phyloP scores from a whole-genome alignment of 2,329 filamentous ascomycete species.

The Ceratocystiopsis brevicomis region DNA sequence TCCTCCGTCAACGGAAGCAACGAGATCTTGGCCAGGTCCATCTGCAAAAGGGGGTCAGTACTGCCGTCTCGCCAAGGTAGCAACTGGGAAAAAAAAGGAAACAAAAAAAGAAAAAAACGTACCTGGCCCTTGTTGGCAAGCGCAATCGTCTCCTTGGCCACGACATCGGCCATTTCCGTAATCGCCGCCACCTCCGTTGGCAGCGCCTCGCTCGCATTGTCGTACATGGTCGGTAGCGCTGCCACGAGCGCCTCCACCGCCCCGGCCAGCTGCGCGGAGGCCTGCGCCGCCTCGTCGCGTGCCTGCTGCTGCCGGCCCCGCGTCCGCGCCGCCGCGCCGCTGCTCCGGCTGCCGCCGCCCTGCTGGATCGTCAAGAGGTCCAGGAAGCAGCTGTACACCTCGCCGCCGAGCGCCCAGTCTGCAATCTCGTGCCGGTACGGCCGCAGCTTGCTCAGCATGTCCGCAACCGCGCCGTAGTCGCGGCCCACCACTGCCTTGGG shows the following conservation, averaged over 20 bases:
- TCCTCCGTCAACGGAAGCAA: slow-evolving; percentile 53
- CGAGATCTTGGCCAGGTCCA: slow-evolving; percentile 30
- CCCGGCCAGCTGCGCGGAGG: slow-evolving; percentile 16
- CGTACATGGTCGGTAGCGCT: slow-evolving; percentile 36
- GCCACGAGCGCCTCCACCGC: slow-evolving; percentile 38
- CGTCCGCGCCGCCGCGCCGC: slow-evolving; percentile 3
- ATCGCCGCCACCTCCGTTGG: slow-evolving; percentile 50
- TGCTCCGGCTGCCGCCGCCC: slow-evolving; percentile 13
- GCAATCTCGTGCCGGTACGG: slow-evolving; percentile 40
- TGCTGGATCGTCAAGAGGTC: slow-evolving; percentile 25
- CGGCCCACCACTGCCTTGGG: slow-evolving; percentile 66
- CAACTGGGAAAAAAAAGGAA: no score
- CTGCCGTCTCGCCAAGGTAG: neutral
- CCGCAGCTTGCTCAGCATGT: slow-evolving; percentile 53
- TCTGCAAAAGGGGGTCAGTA: slow-evolving; percentile 16
- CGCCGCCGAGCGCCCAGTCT: slow-evolving; percentile 63
- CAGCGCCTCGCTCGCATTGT: slow-evolving; percentile 18
- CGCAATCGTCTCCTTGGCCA: slow-evolving; percentile 46
- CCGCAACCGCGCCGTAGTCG: slow-evolving; percentile 40
- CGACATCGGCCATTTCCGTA: slow-evolving; percentile 60
- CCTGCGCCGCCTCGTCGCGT: slow-evolving; percentile 6
- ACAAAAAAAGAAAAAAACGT: slow-evolving; percentile 13
- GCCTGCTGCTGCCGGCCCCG: slow-evolving; percentile 8
- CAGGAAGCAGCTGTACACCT: slow-evolving; percentile 53
- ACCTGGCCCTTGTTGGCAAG: slow-evolving; percentile 37